A percentile compares a stretch with the other conserved stretches of the same genome.
Evolutionary conservation across 805 yeast genomes (phyloP).

Genomic region (Metschnikowia orientalis): DNA sequence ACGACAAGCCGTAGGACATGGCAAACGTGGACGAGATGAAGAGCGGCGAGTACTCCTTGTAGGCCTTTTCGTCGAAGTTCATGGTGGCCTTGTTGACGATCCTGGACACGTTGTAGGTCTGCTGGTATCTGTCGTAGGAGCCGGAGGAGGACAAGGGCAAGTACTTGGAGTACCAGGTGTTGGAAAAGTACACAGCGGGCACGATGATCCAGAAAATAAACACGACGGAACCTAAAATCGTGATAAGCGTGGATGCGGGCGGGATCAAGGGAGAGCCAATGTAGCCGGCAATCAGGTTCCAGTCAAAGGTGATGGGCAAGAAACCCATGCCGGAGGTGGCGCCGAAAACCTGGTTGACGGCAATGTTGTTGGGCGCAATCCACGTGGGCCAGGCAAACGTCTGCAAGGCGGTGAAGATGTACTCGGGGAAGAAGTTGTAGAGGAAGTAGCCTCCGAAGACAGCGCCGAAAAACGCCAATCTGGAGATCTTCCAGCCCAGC

Average conservation of each 20-base stretch:
- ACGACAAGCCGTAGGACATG: constrained; percentile 52
- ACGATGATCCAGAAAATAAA: constrained; percentile 46
- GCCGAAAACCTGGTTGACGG: constrained; percentile 66
- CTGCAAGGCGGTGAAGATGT: constrained; percentile 53
- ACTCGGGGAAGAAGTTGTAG: constrained; percentile 25
- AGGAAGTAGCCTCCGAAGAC: constrained; percentile 10
- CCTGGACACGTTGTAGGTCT: constrained; percentile 45
- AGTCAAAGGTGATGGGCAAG: constrained; percentile 64
- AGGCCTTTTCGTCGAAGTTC: constrained; percentile 43
- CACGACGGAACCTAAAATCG: constrained; percentile 34
- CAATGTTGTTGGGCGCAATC: constrained; percentile 57
- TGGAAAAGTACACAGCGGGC: constrained; percentile 52
- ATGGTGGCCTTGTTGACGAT: constrained; percentile 41
- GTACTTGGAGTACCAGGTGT: constrained; percentile 56
- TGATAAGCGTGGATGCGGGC: constrained; percentile 49
- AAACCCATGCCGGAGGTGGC: constrained; percentile 56
- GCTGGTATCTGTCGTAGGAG: constrained; percentile 49
- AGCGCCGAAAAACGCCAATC: constrained; percentile 17
- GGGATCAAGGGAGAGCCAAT: constrained; percentile 63
- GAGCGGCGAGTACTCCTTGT: constrained; percentile 59
- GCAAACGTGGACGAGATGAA: constrained; percentile 56
- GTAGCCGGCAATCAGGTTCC: constrained; percentile 57
- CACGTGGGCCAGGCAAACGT: constrained; percentile 63
- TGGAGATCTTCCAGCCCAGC: constrained; percentile 53
- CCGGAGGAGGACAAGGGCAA: constrained; percentile 53